These are phyloP conservation scores for Thymus mandschuricus DNA, from an alignment of 257 asterid species.

Conservation along the genomic window DNA sequence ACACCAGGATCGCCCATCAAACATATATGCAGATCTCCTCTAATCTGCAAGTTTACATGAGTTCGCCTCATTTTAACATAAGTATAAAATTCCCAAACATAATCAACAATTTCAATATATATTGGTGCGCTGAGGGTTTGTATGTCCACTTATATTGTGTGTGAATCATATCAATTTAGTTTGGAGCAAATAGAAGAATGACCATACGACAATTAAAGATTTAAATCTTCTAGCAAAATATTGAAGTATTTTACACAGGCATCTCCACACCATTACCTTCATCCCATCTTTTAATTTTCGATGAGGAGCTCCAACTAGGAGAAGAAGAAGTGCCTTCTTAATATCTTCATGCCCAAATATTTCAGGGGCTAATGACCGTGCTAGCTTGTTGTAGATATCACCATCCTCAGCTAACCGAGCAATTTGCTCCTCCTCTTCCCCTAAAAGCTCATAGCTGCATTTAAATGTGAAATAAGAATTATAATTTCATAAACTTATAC, in stretches of 20 bases:
- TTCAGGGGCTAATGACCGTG: slow-evolving; percentile 92
- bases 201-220: neutral
- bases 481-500: neutral
- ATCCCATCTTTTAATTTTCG: slow-evolving; percentile 91
- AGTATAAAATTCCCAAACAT: slow-evolving; percentile 1
- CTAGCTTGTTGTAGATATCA: slow-evolving; percentile 76
- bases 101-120: neutral
- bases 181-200: neutral
- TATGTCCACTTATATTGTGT: neutral
- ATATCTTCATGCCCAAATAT: slow-evolving; percentile 95
- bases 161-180: slow-evolving; percentile 4
- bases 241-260: slow-evolving; percentile 6
- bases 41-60: slow-evolving; percentile 28
- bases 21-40: slow-evolving; percentile 40
- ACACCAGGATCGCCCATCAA: slow-evolving; percentile 84
- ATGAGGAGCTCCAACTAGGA: slow-evolving; percentile 97
- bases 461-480: neutral
- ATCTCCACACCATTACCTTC: slow-evolving; percentile 61
- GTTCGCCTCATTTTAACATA: neutral
- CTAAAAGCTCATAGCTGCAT: slow-evolving; percentile 61
- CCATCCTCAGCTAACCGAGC: slow-evolving; percentile 91
- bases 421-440: slow-evolving; percentile 84
- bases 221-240: slow-evolving; percentile 2
- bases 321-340: slow-evolving; percentile 95
- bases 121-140: neutral